Base-by-base conservation (phyloP, 83 land plant genomes). In the Picea mariana region DNA sequence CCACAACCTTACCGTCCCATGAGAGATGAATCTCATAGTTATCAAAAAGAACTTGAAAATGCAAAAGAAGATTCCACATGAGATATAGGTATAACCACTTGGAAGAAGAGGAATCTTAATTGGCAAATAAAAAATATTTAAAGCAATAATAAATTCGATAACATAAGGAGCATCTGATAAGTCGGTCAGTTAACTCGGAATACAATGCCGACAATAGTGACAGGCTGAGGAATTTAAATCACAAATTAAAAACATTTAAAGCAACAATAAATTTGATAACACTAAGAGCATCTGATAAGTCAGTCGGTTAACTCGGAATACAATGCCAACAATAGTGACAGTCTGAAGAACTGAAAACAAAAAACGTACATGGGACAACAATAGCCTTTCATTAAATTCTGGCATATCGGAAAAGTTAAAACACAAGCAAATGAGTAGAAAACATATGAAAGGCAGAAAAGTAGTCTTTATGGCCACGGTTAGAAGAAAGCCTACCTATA, bases 401-500 rank as follows among this genome's bases (percentile, higher is more conserved):
- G 55, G 55, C 55, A 9, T 9, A 49, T 8, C 12, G 55, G 55
- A 49, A 49, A 49, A 49, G 55, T 49, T 49, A 44, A 40, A 72
- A 23, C 23, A 72, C 44, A 72, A 18, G 52, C 20, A 40, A n/a
- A 72, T 34, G 0, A 72, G 44, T 20, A 72, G 18, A 40, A 18
- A 40, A 8, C 4, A 72, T 18, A 42, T 11, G 55, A 44, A 72
- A 72, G 52, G 52, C 76, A 72, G 24, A 49, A 72, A 6, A 2
- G 17, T 20, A 44, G 55, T 21, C 23, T 23, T 72, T 3, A 72
- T 18, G 44, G 52, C 12, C 9, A 9, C n/a, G 12, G 26, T 44
- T 72, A 49, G 76, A 72, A 40, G 55, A n/a, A 40, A 72, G 21
- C 76, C 55, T 72, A 72, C 76, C 44, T 72, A 49, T 72, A 72